Evolutionary conservation across 192 early-diverging fungal genomes (phyloP).

Genomic region (Backusella mclennaniae): DNA sequence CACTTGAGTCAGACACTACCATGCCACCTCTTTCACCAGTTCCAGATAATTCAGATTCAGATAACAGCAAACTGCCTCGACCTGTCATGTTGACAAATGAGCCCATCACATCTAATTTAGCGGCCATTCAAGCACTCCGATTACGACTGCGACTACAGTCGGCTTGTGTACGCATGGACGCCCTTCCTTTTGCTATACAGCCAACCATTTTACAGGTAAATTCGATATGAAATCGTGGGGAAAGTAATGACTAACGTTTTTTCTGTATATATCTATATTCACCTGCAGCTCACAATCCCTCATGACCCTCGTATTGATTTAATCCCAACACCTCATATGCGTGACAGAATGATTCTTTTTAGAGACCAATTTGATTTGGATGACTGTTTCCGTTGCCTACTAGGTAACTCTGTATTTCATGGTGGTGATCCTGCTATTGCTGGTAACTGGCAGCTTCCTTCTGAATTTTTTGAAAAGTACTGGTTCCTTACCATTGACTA

Average conservation of each 20-base stretch:
- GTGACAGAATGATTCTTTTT: slow-evolving; percentile 45
- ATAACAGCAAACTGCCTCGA: slow-evolving; percentile 1
- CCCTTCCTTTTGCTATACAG: slow-evolving; percentile 15
- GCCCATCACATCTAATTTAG: slow-evolving; percentile 18
- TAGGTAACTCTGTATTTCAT: slow-evolving; percentile 29
- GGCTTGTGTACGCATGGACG: slow-evolving; percentile 14
- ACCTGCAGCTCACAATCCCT: slow-evolving; percentile 29
- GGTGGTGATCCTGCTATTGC: slow-evolving; percentile 34
- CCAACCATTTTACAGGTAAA: slow-evolving; percentile 34
- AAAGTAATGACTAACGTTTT: slow-evolving; percentile 5
- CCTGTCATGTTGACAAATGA: slow-evolving; percentile 15
- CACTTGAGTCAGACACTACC: background rate
- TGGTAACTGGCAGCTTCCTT: slow-evolving; percentile 35
- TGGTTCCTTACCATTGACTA: slow-evolving; percentile 37
- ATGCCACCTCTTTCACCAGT: slow-evolving; percentile 10
- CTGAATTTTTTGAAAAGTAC: slow-evolving; percentile 34
- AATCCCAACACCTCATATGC: slow-evolving; percentile 35
- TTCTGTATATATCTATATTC: background rate
- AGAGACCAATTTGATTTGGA: slow-evolving; percentile 39
- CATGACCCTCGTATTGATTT: slow-evolving; percentile 42
- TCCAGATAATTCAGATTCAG: background rate
- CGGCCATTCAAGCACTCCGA: slow-evolving; percentile 32
- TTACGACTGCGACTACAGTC: slow-evolving; percentile 23
- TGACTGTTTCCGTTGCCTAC: slow-evolving; percentile 32
- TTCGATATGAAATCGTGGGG: background rate